Percentiles rank a stretch among this genome's conserved stretches.
phyloP scores from a whole-genome alignment of 805 yeast genomes.

The Saccharomyces cerevisiae region DNA sequence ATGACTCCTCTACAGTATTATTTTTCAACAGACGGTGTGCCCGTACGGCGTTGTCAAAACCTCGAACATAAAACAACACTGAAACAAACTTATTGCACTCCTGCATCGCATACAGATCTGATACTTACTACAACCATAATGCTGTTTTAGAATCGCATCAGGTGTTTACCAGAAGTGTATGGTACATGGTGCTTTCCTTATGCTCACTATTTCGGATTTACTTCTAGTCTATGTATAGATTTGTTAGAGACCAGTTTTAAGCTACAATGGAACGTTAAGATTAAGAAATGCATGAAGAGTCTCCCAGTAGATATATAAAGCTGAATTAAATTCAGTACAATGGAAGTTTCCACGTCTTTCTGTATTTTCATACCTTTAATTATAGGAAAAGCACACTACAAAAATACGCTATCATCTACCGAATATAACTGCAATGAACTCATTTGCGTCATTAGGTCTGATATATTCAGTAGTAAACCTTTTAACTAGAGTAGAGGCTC shows the following conservation, averaged over 20 bases:
- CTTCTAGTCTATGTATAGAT: not conserved
- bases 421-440: not conserved
- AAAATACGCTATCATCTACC: not conserved
- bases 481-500: not conserved
- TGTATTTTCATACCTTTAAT: not conserved
- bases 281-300: not conserved
- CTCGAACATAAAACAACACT: not conserved
- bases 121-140: not conserved
- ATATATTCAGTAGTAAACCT: not conserved
- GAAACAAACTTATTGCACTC: not conserved
- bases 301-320: not conserved
- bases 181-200: not conserved
- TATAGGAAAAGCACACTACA: not conserved
- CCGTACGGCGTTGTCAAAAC: not conserved
- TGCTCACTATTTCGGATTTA: not conserved
- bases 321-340: not conserved
- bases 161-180: not conserved
- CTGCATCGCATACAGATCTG: not conserved
- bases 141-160: not conserved
- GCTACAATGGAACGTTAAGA: not conserved
- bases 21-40: not conserved
- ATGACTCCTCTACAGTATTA: too few species aligned
- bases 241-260: not conserved
- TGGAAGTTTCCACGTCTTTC: not conserved
- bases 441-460: slow-evolving; percentile 1